Conservation (phyloP, 192 early-diverging fungal genomes). For the Backusella circina region DNA sequence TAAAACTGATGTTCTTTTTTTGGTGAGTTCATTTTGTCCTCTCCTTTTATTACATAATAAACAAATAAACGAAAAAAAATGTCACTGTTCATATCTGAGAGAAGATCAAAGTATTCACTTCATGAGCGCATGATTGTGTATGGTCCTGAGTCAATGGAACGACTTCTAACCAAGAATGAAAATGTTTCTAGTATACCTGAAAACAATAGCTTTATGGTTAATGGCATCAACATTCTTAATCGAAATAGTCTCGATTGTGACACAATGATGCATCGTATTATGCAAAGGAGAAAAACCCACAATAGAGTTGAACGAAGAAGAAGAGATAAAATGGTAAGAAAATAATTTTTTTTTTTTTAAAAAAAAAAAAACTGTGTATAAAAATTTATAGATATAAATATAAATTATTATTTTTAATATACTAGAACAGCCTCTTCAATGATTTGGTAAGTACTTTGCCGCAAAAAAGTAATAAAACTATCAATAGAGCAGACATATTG, state of each 20-base stretch:
- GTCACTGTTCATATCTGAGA: neutral
- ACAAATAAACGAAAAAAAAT: neutral
- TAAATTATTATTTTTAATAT: neutral
- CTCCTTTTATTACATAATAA: neutral
- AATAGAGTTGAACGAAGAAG: neutral
- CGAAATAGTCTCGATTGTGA: neutral
- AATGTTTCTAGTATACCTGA: neutral
- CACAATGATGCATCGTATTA: neutral
- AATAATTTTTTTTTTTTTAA: neutral
- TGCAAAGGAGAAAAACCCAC: neutral
- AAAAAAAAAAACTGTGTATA: neutral
- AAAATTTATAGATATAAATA: neutral
- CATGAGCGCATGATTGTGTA: neutral
- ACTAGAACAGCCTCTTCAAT: neutral
- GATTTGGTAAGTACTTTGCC: neutral
- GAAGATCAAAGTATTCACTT: neutral
- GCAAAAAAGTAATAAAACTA: neutral
- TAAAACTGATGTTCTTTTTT: neutral
- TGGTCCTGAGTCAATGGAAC: neutral
- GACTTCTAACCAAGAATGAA: neutral
- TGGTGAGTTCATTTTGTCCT: neutral
- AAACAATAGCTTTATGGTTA: neutral
- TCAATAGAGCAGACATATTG: neutral
- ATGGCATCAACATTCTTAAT: neutral
- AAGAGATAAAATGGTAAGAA: neutral